These are phyloP conservation scores for Flaveria linearis DNA, from an alignment of 129 eudicot genomes.

Conservation along the genomic window DNA sequence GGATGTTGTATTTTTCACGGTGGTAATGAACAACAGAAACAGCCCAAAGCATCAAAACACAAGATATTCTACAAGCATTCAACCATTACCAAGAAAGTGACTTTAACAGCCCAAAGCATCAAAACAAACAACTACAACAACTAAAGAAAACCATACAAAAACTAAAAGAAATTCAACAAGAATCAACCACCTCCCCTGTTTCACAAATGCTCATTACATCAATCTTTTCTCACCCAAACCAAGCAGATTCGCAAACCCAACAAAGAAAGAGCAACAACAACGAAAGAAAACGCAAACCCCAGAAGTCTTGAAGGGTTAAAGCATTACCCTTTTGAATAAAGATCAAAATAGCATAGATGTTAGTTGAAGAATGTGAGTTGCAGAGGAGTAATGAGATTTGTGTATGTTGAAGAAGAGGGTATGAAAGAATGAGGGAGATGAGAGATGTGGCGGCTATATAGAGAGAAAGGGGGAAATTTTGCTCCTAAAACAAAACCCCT, in stretches of 20 bases:
- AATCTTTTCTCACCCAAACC: background rate
- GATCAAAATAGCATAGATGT: background rate
- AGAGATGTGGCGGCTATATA: slow-evolving; percentile 40
- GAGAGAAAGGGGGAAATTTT: background rate
- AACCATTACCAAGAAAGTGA: background rate
- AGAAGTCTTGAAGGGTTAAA: background rate
- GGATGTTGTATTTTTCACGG: too few species aligned
- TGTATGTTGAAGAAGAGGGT: background rate
- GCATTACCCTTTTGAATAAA: slow-evolving; percentile 14
- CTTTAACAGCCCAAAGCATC: background rate
- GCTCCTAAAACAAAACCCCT: slow-evolving; percentile 25
- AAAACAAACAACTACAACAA: background rate
- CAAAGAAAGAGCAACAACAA: background rate
- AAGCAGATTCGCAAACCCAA: background rate
- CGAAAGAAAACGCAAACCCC: background rate
- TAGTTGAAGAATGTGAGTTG: slow-evolving; percentile 18
- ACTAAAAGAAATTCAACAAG: background rate
- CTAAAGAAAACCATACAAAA: background rate
- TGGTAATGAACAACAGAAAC: too few species aligned
- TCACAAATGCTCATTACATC: slow-evolving; percentile 25
- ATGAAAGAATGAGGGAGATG: slow-evolving; percentile 1
- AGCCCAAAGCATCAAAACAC: too few species aligned
- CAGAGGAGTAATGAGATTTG: background rate
- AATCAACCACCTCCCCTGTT: slow-evolving; percentile 22
- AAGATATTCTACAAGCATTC: background rate